phyloP scores from a whole-genome alignment of 345 rosid species.

The Lepidium didymum region DNA sequence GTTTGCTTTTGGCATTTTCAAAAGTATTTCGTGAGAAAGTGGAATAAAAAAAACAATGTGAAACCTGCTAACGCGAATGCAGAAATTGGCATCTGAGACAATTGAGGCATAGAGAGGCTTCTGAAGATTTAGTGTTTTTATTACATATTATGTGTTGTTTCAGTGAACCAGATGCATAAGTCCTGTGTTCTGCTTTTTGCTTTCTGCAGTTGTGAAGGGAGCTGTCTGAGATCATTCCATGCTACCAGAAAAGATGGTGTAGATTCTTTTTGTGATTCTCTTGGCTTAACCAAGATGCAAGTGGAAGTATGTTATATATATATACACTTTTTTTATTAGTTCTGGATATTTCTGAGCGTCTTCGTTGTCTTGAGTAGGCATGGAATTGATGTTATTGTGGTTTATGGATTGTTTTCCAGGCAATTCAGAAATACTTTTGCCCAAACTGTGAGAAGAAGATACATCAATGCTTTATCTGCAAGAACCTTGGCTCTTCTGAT shows the following conservation, averaged over 20 bases:
- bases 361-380: background rate
- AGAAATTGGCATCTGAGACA: background rate
- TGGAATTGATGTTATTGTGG: slow-evolving; percentile 7
- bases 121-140: background rate
- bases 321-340: background rate
- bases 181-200: slow-evolving; percentile 24
- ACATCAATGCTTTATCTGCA: slow-evolving; percentile 84
- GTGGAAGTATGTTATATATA: slow-evolving; percentile 48
- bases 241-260: slow-evolving; percentile 51
- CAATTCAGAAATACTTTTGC: slow-evolving; percentile 47
- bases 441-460: slow-evolving; percentile 65
- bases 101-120: background rate
- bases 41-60: background rate
- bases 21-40: background rate
- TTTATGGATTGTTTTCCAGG: slow-evolving; percentile 40
- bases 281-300: slow-evolving; percentile 50
- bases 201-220: slow-evolving; percentile 74
- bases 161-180: slow-evolving; percentile 8
- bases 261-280: slow-evolving; percentile 57
- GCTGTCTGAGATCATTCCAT: slow-evolving; percentile 90
- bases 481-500: slow-evolving; percentile 73
- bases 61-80: background rate
- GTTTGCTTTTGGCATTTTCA: background rate
- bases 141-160: background rate
- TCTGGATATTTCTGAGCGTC: background rate